Evolutionary conservation across 805 yeast species (phyloP), one percentile per base, ranked within the genome.

Genomic region (Candida hispaniensis): DNA sequence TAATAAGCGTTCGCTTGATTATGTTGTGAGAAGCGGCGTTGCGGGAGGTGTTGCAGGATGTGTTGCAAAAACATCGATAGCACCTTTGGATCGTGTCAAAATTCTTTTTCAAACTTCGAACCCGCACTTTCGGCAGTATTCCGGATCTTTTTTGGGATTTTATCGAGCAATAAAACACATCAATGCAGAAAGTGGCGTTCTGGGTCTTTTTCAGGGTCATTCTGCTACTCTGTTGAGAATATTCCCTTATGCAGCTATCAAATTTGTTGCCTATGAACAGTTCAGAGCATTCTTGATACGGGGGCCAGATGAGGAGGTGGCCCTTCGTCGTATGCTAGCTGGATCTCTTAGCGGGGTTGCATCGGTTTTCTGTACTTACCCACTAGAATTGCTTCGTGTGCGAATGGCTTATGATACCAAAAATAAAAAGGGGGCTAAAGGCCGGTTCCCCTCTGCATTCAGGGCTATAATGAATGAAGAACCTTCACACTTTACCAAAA

Each of bases 1-100:
- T 16, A 77, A 80, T 50, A 82, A 78, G 47, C 78, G 71, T 34
- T 74, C 83, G 4, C 44, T 76, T 17, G 88, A 80, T 41, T 91
- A 88, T 56, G 74, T 91, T 11, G 41, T 82, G 21, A 67, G 83
- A 43, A 77, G 93, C 13, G 98, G 94, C 0, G 45, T 85, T 1
- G 93, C 98, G 0, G 98, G 98, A 12, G 98, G 98, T 2, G 47
- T 81, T 3, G 95, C 97, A 0, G 98, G 98, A 1, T 74, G 85
- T 35, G 82, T 91, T n/a, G 97, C 95, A 3, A 91, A 91, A 51
- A 83, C 97, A 0, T 63, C 86, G 38, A 81, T 91, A 26, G 98
- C 98, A 1, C 98, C 98, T 1, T 58, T 91, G 40, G 98, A 91
- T 57, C 67, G 98, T 48, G 88, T 91, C 45, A 91, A 91, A 60